Conservation (phyloP, 1,284 basidiomycete species). For the Ganoderma sp. region DNA sequence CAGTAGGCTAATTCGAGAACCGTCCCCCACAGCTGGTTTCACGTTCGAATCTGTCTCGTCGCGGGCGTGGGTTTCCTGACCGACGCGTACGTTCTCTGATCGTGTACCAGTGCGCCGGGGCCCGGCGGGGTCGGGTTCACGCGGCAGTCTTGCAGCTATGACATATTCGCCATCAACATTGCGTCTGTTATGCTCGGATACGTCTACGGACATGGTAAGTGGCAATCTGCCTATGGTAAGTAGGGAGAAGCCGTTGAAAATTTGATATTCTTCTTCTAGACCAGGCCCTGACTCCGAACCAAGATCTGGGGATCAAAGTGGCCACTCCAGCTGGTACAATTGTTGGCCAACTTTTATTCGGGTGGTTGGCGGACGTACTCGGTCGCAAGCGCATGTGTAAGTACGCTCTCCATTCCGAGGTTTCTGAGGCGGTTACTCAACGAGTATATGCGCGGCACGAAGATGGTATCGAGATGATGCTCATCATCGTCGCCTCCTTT, state of each 20-base stretch:
- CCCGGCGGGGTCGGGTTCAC: not conserved
- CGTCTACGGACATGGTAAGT: conserved; percentile 51
- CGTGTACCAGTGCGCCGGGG: not conserved
- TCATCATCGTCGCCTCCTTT: conserved; percentile 71
- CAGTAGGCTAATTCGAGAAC: not conserved
- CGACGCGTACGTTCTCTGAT: conserved; percentile 61
- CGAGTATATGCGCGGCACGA: conserved; percentile 36
- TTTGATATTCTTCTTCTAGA: not conserved
- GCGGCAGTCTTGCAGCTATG: conserved; percentile 42
- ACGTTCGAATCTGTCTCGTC: conserved; percentile 75
- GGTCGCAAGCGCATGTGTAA: conserved; percentile 77
- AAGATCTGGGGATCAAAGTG: conserved; percentile 72
- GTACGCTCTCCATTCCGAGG: conserved; percentile 34
- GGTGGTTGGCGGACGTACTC: conserved; percentile 71
- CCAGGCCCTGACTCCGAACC: conserved; percentile 51
- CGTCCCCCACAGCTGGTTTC: conserved; percentile 48
- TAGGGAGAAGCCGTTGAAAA: not conserved
- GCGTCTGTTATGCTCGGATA: conserved; percentile 62
- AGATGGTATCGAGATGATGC: conserved; percentile 78
- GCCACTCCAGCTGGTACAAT: conserved; percentile 58
- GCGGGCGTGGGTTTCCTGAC: conserved; percentile 87
- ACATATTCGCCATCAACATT: conserved; percentile 61
- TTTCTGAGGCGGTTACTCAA: conserved; percentile 27
- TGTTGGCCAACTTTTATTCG: conserved; percentile 68
- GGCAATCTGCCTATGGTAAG: not conserved